Evolutionary conservation across 306 rosid genomes (phyloP).

Genomic region (Cicer pinnatifidum): DNA sequence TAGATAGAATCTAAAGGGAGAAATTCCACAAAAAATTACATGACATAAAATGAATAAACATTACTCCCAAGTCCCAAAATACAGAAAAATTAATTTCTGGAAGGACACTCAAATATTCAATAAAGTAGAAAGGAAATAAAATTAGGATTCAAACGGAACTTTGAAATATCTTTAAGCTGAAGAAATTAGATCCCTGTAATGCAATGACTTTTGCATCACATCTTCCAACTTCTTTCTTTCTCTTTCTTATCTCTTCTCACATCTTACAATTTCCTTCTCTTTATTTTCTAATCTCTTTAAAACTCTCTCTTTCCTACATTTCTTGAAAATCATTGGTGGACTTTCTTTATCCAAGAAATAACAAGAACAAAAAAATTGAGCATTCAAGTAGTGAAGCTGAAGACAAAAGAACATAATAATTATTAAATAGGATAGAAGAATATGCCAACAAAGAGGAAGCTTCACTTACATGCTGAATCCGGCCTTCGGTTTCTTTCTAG

Average conservation of each 20-base stretch:
- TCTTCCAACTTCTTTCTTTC: neutral
- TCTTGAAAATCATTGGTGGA: neutral
- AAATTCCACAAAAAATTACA: neutral
- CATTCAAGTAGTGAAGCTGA: constrained; percentile 1
- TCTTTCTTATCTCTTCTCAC: neutral
- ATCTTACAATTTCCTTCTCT: neutral
- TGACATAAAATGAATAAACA: constrained; percentile 18
- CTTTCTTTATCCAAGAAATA: neutral
- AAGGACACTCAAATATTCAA: constrained; percentile 12
- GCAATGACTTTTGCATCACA: neutral
- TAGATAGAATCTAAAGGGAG: constrained; percentile 15
- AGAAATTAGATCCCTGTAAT: constrained; percentile 5
- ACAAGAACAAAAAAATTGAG: neutral
- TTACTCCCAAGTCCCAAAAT: neutral
- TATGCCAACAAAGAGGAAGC: constrained; percentile 38
- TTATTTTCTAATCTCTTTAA: neutral
- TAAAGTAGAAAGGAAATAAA: neutral
- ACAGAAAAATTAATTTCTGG: constrained; percentile 3
- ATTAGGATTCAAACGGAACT: neutral
- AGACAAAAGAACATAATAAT: constrained; percentile 9
- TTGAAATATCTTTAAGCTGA: constrained; percentile 14
- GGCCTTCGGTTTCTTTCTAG: constrained; percentile 66
- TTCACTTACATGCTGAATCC: constrained; percentile 71
- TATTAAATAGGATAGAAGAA: neutral
- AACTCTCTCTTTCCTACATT: neutral